Evolutionary conservation across 1,284 basidiomycete species (phyloP), one percentile per base, ranked within the genome.

Genomic region (Leccinum subfulvum): DNA sequence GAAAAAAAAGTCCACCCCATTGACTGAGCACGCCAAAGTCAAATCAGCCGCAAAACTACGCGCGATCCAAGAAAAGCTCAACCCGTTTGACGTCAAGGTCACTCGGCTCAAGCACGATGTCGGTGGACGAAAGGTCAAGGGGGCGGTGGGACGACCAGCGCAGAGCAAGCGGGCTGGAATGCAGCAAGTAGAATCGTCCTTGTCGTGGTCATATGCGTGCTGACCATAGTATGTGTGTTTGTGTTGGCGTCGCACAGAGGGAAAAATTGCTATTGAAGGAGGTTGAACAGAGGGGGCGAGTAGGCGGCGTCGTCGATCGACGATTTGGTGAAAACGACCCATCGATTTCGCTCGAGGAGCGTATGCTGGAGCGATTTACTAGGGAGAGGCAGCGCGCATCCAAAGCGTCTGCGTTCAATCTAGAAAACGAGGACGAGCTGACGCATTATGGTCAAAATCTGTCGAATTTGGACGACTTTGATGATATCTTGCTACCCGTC

Each of bases 311-410:
- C 67, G 80, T 97, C 60, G 97, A 99, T 77, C 86, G 94, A 61
- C 90, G 97, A 47, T 98, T 99, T 71, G 97, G 97, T 78, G 97
- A 99, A 84, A 90, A 92, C 70, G 89, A 99, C 69, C 89, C 95
- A 2, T 85, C 87, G 10, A 88, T 99, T 84, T 90, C 91, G 10
- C 82, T 95, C 16, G 97, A 99, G 75, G 97, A 99, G 70, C 92
- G 95, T 67, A 98, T 98, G 90, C 84, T 99, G 30, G 95, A 98
- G 77, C 90, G 97, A 41, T 99, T 98, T 76, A 98, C 95, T 5
- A 85, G 86, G 64, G 97, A 98, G 76, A 81, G 92, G 64, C 92
- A 95, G 72, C 82, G 89, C 14, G 80, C 86, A 21, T 90, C 91
- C 53, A 94, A 91, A 75, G 88, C 90, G 56, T 82, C 82, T n/a